Evolutionary conservation across 73 alveolate species (phyloP).

Genomic region (Paramecium bursaria): DNA sequence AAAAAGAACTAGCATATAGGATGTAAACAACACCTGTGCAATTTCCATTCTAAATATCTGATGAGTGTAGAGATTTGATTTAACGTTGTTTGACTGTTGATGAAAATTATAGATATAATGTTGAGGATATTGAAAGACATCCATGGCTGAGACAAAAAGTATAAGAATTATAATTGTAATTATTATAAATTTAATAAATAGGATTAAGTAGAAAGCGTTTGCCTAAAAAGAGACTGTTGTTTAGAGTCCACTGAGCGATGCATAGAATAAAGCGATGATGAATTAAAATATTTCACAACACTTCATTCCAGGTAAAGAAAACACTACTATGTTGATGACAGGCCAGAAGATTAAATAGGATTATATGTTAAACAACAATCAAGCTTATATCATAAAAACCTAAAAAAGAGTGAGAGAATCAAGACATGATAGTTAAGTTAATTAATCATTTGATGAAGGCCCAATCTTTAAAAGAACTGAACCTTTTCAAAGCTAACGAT

Average conservation of each 20-base stretch:
- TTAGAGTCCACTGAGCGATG: conserved; percentile 12
- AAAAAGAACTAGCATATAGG: conserved; percentile 50
- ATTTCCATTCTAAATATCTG: conserved; percentile 45
- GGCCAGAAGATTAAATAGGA: too few relatives aligned
- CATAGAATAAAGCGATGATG: conserved; percentile 14
- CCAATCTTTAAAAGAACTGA: neutral
- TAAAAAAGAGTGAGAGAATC: conserved; percentile 22
- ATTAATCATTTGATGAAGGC: conserved; percentile 12
- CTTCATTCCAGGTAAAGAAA: conserved; percentile 48
- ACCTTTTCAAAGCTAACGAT: neutral
- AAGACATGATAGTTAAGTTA: conserved; percentile 43
- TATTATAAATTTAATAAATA: conserved; percentile 24
- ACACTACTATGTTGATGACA: neutral
- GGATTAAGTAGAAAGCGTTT: conserved; percentile 34
- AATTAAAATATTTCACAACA: neutral
- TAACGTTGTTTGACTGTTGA: conserved; percentile 58
- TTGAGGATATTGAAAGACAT: conserved; percentile 65
- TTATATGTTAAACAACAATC: too few relatives aligned
- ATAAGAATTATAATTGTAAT: too few relatives aligned
- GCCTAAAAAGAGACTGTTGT: neutral
- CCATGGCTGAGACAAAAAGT: conserved; percentile 38
- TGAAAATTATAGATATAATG: conserved; percentile 58
- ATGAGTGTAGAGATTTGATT: conserved; percentile 67
- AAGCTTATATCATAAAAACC: too few relatives aligned
- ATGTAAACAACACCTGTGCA: conserved; percentile 23